phyloP scores from a whole-genome alignment of 345 rosid genomes.

The Melaleuca quinquenervia region DNA sequence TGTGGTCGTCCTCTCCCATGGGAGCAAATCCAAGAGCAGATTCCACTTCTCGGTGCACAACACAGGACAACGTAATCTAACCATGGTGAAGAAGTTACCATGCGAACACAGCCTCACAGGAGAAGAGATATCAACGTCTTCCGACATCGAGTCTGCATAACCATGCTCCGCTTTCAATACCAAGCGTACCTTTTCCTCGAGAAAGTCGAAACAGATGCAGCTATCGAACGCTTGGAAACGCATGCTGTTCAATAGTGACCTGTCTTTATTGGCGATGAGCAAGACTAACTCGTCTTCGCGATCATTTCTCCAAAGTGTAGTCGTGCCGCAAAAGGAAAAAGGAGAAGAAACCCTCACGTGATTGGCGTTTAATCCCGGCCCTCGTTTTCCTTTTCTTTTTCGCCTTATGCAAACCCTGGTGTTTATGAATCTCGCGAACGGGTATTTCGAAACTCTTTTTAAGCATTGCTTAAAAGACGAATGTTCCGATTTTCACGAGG shows the following conservation, averaged over 20 bases:
- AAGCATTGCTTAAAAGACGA: background rate
- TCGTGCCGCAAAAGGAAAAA: background rate
- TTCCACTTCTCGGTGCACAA: background rate
- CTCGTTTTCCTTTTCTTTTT: background rate
- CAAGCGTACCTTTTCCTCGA: background rate
- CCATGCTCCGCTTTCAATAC: background rate
- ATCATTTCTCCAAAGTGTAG: background rate
- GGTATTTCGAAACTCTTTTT: background rate
- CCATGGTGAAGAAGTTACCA: background rate
- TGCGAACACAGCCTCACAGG: background rate
- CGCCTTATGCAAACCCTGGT: fast-evolving
- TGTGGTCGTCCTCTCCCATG: background rate
- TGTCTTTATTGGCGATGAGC: background rate
- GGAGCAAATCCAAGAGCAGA: background rate
- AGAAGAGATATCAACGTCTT: background rate
- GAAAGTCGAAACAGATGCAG: background rate
- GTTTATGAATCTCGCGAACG: background rate
- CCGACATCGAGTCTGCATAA: background rate
- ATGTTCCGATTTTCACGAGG: background rate
- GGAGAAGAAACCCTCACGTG: background rate
- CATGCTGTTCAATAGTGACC: background rate
- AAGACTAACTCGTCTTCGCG: background rate
- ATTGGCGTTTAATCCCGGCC: background rate
- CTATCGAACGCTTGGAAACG: background rate
- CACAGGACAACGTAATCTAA: background rate